Conservation (phyloP, 2,329 filamentous ascomycete species). For the Allantophomopsis cytisporea region DNA sequence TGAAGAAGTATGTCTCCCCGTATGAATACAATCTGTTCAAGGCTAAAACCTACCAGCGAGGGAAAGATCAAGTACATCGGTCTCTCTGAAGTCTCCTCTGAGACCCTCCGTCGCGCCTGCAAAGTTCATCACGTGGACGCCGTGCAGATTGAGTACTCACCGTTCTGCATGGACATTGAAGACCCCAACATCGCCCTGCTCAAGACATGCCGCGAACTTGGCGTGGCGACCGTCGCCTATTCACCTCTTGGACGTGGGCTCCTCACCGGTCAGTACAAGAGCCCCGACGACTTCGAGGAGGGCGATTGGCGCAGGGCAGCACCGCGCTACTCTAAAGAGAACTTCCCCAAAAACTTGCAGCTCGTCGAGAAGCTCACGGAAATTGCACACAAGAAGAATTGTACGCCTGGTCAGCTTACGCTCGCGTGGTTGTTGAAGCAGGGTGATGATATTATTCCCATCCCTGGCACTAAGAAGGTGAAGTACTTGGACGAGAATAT, state of each 20-base stretch:
- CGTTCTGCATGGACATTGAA: conserved; percentile 45
- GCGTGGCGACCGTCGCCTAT: conserved; percentile 41
- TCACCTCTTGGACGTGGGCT: conserved; percentile 47
- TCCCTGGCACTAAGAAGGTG: conserved; percentile 36
- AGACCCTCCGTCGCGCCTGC: conserved; percentile 34
- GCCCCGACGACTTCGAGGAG: conserved; percentile 29
- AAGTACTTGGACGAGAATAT: conserved; percentile 23
- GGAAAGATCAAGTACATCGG: conserved; percentile 45
- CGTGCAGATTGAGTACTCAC: conserved; percentile 39
- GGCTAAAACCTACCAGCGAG: conserved; percentile 17
- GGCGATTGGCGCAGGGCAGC: conserved; percentile 30
- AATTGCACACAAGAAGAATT: conserved; percentile 34
- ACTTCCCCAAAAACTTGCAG: conserved; percentile 34
- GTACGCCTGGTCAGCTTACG: conserved; percentile 33
- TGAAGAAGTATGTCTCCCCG: conserved; percentile 16
- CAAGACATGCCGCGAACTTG: conserved; percentile 41
- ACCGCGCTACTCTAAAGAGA: conserved; percentile 33
- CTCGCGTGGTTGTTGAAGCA: conserved; percentile 38
- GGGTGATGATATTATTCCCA: conserved; percentile 36
- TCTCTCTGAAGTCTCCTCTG: conserved; percentile 34
- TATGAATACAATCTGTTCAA: not conserved
- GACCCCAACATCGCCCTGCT: conserved; percentile 30
- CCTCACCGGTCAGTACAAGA: conserved; percentile 34
- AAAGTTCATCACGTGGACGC: conserved; percentile 34
- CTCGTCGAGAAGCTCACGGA: conserved; percentile 28